Evolutionary conservation across 257 asterid genomes (phyloP), one percentile per base, ranked within the genome.

Genomic region (Plectranthus barbatus): DNA sequence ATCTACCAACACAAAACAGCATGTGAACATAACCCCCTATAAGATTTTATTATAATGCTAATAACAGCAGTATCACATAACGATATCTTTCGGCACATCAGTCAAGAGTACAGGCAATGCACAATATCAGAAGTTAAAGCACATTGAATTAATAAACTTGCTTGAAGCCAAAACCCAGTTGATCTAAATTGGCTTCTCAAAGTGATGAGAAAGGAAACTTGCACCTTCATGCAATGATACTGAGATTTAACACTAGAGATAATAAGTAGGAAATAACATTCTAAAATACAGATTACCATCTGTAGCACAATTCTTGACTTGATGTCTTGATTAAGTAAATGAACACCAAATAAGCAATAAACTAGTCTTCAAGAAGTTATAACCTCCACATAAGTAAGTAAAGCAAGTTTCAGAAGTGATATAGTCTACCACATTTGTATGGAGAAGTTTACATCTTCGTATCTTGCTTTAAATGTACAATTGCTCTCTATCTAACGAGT

Each of bases 101-200:
- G 26, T 15, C n/a, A 13, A 26, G 8, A 40, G 21, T 26, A 66
- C 29, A 10, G 40, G 15, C 20, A 51, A 10, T 23, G 31, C 6
- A 42, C 12, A 18, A 19, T 19, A 13, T 23, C 47, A 14, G 4
- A 19, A 51, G 34, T 17, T 56, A 33, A 9, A 6, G 47, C 23
- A 20, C 18, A 62, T 33, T 49, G 50, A 36, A 60, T 63, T 39
- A 51, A 72, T 65, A 41, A 40, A 34, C 51, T 44, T 31, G 19
- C 54, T 55, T 49, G 55, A 59, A 76, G 60, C 31, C 33, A 34
- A 67, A 45, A 53, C 24, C 47, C 58, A 40, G 51, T 34, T 46
- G 18, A 52, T 44, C 41, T 7, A 45, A 31, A 40, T 21, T 23
- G 63, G 60, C 20, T 61, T 7, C 29, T 47, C 12, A 9, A 4